A percentile compares a stretch with the other conserved stretches of the same genome.
phyloP scores from a whole-genome alignment of 192 early-diverging fungal genomes.

The Chytriomyces sp. region DNA sequence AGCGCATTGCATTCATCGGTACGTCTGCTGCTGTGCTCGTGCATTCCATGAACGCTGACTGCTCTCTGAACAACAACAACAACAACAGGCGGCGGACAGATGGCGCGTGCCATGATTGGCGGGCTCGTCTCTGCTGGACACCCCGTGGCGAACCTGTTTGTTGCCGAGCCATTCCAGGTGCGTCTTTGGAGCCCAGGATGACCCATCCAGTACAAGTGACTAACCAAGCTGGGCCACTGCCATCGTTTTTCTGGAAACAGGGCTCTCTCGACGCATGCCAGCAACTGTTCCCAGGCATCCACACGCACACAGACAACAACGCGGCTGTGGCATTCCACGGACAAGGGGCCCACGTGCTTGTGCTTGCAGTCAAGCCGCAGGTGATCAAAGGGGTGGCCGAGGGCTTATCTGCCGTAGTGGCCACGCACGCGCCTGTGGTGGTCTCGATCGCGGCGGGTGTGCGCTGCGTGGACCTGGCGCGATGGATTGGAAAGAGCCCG shows the following conservation, averaged over 20 bases:
- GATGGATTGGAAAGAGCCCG: constrained; percentile 67
- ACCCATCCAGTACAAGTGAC: background rate
- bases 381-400: constrained; percentile 28
- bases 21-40: background rate
- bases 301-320: constrained; percentile 45
- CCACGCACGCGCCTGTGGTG: constrained; percentile 63
- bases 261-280: background rate
- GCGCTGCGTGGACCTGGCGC: constrained; percentile 69
- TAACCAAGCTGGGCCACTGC: background rate
- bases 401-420: constrained; percentile 57
- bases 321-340: constrained; percentile 63
- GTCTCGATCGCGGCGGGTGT: constrained; percentile 89
- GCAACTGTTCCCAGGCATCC: background rate
- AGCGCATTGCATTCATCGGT: background rate
- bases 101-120: constrained; percentile 91
- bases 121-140: constrained; percentile 82
- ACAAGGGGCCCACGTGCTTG: constrained; percentile 67
- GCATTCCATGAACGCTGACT: background rate
- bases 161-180: constrained; percentile 79
- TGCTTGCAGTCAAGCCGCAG: constrained; percentile 93
- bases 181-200: constrained; percentile 30
- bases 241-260: background rate
- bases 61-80: background rate
- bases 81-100: constrained; percentile 84
- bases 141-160: constrained; percentile 68